Evolutionary conservation across 805 yeast genomes (phyloP).

Genomic region (Teunomyces stri): DNA sequence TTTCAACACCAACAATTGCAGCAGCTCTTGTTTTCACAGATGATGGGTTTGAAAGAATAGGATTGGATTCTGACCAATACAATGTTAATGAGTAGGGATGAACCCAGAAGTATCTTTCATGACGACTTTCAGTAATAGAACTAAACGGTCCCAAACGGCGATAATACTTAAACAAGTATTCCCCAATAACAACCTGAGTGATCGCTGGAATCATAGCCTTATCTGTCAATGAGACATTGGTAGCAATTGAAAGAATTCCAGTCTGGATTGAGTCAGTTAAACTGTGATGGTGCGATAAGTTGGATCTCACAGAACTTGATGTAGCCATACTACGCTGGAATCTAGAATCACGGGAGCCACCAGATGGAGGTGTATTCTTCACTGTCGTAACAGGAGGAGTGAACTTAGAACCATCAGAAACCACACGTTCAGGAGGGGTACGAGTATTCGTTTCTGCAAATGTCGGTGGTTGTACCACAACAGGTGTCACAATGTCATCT

Average conservation of each 20-base stretch:
- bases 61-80: slow-evolving; percentile 85
- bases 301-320: slow-evolving; percentile 24
- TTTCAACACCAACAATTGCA: slow-evolving; percentile 74
- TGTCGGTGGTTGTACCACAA: slow-evolving; percentile 17
- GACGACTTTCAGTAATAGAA: slow-evolving; percentile 74
- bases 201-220: slow-evolving; percentile 78
- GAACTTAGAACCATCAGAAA: slow-evolving; percentile 13
- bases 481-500: slow-evolving; percentile 19
- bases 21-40: slow-evolving; percentile 71
- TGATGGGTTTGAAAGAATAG: slow-evolving; percentile 67
- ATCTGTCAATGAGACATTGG: slow-evolving; percentile 64
- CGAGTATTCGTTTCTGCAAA: slow-evolving; percentile 9
- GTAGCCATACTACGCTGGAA: slow-evolving; percentile 5
- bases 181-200: slow-evolving; percentile 93
- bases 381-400: slow-evolving; percentile 18
- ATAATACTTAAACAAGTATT: slow-evolving; percentile 80
- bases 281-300: slow-evolving; percentile 31
- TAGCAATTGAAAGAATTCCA: slow-evolving; percentile 46
- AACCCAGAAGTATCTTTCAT: slow-evolving; percentile 92
- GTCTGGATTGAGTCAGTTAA: slow-evolving; percentile 32
- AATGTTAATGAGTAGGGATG: slow-evolving; percentile 90
- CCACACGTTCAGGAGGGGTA: slow-evolving; percentile 16
- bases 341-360: slow-evolving; percentile 6
- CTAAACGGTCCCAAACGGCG: slow-evolving; percentile 74
- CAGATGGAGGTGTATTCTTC: slow-evolving; percentile 9